Percentiles rank a stretch among this genome's conserved stretches.
Evolutionary conservation across 2,329 filamentous ascomycete species (phyloP).

Genomic region (Colletotrichum simmondsii): DNA sequence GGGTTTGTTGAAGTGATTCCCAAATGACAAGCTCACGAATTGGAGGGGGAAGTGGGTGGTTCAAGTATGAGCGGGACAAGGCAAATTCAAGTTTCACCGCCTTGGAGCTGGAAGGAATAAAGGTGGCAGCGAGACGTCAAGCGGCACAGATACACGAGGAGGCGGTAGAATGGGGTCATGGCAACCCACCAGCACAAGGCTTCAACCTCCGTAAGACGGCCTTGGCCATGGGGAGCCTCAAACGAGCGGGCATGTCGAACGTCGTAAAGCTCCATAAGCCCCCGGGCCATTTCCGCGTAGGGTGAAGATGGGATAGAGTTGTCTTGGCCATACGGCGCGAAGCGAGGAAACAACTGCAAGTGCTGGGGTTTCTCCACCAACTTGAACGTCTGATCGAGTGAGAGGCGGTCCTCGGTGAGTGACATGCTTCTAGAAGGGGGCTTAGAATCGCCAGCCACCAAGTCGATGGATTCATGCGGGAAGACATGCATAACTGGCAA

Average conservation of each 20-base stretch:
- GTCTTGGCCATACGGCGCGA: constrained; percentile 30
- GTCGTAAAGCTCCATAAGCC: neutral
- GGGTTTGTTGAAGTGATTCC: constrained; percentile 19
- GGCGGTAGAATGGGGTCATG: constrained; percentile 26
- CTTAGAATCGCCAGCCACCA: constrained; percentile 34
- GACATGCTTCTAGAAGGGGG: constrained; percentile 31
- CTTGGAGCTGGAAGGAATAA: constrained; percentile 11
- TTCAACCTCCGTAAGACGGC: constrained; percentile 31
- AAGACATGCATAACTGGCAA: constrained; percentile 22
- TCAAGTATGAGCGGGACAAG: constrained; percentile 30
- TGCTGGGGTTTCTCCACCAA: constrained; percentile 24
- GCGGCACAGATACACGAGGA: constrained; percentile 32
- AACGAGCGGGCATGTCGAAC: constrained; percentile 18
- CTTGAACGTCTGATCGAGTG: constrained; percentile 8
- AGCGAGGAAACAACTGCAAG: constrained; percentile 28
- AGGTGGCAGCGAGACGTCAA: constrained; percentile 24
- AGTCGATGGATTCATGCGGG: constrained; percentile 21
- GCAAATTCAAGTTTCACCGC: constrained; percentile 34
- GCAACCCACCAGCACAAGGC: constrained; percentile 30
- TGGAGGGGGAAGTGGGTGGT: constrained; percentile 26
- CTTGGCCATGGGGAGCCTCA: constrained; percentile 32
- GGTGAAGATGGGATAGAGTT: constrained; percentile 25
- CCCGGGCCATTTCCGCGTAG: constrained; percentile 9
- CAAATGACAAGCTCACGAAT: constrained; percentile 13
- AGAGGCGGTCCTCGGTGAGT: constrained; percentile 29